These are phyloP conservation scores for Cryptococcus floricola DNA, from an alignment of 1,284 basidiomycete genomes.

Conservation along the genomic window DNA sequence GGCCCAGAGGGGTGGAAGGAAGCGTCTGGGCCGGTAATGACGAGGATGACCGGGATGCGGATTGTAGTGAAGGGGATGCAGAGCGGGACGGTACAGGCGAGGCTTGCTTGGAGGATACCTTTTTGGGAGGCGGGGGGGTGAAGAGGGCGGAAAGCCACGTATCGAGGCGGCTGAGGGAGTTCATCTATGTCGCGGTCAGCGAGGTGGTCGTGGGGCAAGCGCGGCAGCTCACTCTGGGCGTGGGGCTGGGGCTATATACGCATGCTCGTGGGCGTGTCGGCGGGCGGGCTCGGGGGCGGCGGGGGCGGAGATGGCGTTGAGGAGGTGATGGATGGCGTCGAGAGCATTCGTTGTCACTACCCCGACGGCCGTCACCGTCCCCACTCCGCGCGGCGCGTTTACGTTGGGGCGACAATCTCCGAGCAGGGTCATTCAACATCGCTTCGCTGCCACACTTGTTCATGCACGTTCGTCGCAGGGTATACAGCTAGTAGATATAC, in stretches of 20 bases:
- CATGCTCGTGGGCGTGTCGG: not conserved
- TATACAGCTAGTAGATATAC: too few species aligned
- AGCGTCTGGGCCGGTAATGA: constrained; percentile 10
- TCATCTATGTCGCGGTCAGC: constrained; percentile 20
- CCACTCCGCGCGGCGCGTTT: too few species aligned
- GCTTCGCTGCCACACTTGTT: too few species aligned
- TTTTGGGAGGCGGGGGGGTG: not conserved
- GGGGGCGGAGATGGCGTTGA: too few species aligned
- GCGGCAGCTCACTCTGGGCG: not conserved
- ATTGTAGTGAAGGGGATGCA: not conserved
- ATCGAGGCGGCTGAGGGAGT: constrained; percentile 36
- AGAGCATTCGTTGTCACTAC: too few species aligned
- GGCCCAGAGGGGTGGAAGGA: constrained; percentile 3
- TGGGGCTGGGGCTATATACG: not conserved
- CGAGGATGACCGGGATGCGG: constrained; percentile 4
- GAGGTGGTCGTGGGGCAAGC: not conserved
- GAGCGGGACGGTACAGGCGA: too few species aligned
- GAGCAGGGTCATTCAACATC: too few species aligned
- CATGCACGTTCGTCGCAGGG: too few species aligned
- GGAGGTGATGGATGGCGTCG: too few species aligned
- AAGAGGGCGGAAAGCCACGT: constrained; percentile 22
- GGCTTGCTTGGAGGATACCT: too few species aligned
- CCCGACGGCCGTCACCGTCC: too few species aligned
- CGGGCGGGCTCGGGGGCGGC: not conserved
- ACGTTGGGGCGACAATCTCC: too few species aligned